phyloP scores from a whole-genome alignment of 2,329 filamentous ascomycete genomes.

The Penicillium italicum region DNA sequence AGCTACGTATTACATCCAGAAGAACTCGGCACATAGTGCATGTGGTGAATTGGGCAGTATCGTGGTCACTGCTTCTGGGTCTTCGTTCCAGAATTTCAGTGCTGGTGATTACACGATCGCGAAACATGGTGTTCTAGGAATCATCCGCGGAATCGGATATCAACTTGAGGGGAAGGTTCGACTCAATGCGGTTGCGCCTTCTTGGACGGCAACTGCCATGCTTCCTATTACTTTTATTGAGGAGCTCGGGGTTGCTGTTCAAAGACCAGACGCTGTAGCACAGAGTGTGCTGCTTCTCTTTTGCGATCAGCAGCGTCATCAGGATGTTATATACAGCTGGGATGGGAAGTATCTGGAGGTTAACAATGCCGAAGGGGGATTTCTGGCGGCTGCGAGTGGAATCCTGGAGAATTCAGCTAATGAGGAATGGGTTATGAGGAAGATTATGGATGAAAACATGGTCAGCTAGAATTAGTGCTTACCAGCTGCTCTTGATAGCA shows the following conservation, averaged over 20 bases:
- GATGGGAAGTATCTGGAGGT: slow-evolving; percentile 52
- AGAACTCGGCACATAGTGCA: slow-evolving; percentile 41
- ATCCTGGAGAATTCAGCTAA: slow-evolving; percentile 7
- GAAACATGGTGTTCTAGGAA: slow-evolving; percentile 56
- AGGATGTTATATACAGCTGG: slow-evolving; percentile 52
- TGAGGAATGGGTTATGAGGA: slow-evolving; percentile 10
- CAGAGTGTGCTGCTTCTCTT: slow-evolving; percentile 50
- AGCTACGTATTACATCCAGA: slow-evolving; percentile 50
- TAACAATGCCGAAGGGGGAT: slow-evolving; percentile 43
- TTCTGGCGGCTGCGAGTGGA: slow-evolving; percentile 9
- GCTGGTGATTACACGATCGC: slow-evolving; percentile 52
- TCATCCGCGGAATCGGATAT: slow-evolving; percentile 48
- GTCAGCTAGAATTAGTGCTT: background rate
- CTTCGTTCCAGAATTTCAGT: slow-evolving; percentile 51
- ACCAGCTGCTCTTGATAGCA: background rate
- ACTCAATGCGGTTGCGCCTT: slow-evolving; percentile 55
- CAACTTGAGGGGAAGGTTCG: slow-evolving; percentile 49
- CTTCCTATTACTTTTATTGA: slow-evolving; percentile 37
- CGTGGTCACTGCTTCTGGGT: slow-evolving; percentile 52
- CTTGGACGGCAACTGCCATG: slow-evolving; percentile 53
- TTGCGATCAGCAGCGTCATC: slow-evolving; percentile 47
- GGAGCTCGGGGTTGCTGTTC: slow-evolving; percentile 28
- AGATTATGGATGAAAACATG: background rate
- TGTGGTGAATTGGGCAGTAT: slow-evolving; percentile 42
- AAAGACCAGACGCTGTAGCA: slow-evolving; percentile 49